Evolutionary conservation across 2,329 filamentous ascomycete species (phyloP), one percentile per base, ranked within the genome.

Genomic region (Hypoxylon sp.): DNA sequence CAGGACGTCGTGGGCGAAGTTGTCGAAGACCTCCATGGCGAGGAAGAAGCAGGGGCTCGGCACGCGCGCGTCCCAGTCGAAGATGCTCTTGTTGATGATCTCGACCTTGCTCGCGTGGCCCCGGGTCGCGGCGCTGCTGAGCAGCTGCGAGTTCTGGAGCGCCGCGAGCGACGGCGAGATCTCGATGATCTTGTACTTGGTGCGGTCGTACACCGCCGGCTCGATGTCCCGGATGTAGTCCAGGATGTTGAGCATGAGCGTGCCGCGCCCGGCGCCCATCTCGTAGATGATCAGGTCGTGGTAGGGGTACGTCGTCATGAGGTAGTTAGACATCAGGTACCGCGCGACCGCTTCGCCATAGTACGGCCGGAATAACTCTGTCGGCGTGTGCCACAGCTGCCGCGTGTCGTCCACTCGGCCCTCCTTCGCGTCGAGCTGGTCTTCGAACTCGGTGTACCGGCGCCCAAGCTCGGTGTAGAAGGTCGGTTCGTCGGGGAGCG

Each of bases 201-300:
- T 99, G 65, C 96, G 90, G 75, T 92, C 91, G 81, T 99, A 99
- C 32, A 99, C 95, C 71, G 94, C 92, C 0, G 94, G 93, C 75
- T 98, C 93, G 48, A 91, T 87, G 72, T 93, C 91, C 69, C 94
- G 92, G 79, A 99, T 97, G 80, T 97, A 97, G 84, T 99, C 95
- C 68, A 99, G 87, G 64, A 99, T 94, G 80, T 99, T 99, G 78
- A 96, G 87, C 96, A 99, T 99, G 78, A 99, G 88, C 0, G 97
- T 99, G 69, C 96, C 96, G 75, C 97, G 95, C 75, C 96, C 96
- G 42, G 96, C 96, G 57, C 96, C 96, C 92, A 99, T 97, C 80
- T 99, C 96, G 86, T 98, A 99, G 79, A 99, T 97, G 75, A 97
- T 93, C 57, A 99, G 88, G 81, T 99, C 96, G 81, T 98, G 91